Percentiles rank a stretch among this genome's conserved stretches.
Conservation (phyloP, 140 eudicot species). For the Flaveria floridana region DNA sequence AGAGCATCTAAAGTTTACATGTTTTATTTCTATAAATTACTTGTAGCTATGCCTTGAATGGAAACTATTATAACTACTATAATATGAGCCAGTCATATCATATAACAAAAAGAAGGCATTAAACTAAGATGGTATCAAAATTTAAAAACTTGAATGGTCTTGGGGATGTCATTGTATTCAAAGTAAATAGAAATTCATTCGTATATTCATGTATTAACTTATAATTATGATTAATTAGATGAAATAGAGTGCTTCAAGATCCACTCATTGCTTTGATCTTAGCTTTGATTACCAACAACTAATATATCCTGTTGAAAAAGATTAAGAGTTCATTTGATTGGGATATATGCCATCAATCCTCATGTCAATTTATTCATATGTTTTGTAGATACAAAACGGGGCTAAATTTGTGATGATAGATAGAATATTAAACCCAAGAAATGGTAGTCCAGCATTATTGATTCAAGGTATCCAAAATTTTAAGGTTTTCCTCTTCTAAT, state of each 20-base stretch:
- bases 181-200: not conserved
- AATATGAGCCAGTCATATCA: not conserved
- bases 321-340: conserved; percentile 7
- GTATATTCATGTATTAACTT: not conserved
- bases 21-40: not conserved
- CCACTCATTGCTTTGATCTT: conserved; percentile 7
- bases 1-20: conserved; percentile 3
- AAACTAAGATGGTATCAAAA: not conserved
- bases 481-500: conserved; percentile 14
- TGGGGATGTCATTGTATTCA: not conserved
- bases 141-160: not conserved
- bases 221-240: not conserved
- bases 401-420: conserved; percentile 72
- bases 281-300: not conserved
- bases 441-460: conserved; percentile 71
- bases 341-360: conserved; percentile 10
- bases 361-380: conserved; percentile 24
- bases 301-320: not conserved
- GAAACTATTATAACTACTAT: not conserved
- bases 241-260: not conserved
- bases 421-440: conserved; percentile 59
- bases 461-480: conserved; percentile 57
- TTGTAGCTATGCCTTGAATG: not conserved
- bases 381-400: conserved; percentile 71
- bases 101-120: conserved; percentile 7